A percentile compares a stretch with the other conserved stretches of the same genome.
These are phyloP conservation scores for Starmerella etchellsii DNA, from an alignment of 805 yeast species.

Conservation along the genomic window DNA sequence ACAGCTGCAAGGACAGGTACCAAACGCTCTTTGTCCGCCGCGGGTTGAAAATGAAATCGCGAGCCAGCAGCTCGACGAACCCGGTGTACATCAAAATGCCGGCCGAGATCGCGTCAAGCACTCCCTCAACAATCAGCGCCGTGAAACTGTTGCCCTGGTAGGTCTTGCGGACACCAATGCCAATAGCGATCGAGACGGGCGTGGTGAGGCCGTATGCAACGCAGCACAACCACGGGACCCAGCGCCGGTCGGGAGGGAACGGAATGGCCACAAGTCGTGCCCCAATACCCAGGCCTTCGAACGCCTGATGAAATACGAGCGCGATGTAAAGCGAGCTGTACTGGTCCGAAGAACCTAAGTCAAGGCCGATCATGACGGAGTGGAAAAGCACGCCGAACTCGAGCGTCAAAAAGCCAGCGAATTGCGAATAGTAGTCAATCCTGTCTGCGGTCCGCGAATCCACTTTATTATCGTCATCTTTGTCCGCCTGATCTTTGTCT, in stretches of 20 bases:
- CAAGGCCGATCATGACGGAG: slow-evolving; percentile 60
- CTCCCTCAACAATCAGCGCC: slow-evolving; percentile 47
- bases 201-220: slow-evolving; percentile 46
- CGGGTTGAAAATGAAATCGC: slow-evolving; percentile 47
- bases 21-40: slow-evolving; percentile 31
- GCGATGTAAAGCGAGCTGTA: slow-evolving; percentile 53
- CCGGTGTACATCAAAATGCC: slow-evolving; percentile 64
- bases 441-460: slow-evolving; percentile 25
- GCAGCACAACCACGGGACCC: slow-evolving; percentile 42
- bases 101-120: slow-evolving; percentile 56
- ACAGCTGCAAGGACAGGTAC: slow-evolving; percentile 32
- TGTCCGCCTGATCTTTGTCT: not conserved
- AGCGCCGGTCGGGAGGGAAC: slow-evolving; percentile 38
- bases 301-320: slow-evolving; percentile 59
- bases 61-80: slow-evolving; percentile 60
- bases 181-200: slow-evolving; percentile 59
- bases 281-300: slow-evolving; percentile 71
- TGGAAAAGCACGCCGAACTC: slow-evolving; percentile 68
- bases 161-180: slow-evolving; percentile 51
- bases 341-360: slow-evolving; percentile 52
- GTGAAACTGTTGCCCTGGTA: slow-evolving; percentile 43
- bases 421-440: slow-evolving; percentile 25
- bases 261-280: slow-evolving; percentile 48
- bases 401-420: slow-evolving; percentile 40
- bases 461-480: not conserved